Base-by-base conservation (phyloP, 441 rosid genomes). In the Biscutella auriculata region DNA sequence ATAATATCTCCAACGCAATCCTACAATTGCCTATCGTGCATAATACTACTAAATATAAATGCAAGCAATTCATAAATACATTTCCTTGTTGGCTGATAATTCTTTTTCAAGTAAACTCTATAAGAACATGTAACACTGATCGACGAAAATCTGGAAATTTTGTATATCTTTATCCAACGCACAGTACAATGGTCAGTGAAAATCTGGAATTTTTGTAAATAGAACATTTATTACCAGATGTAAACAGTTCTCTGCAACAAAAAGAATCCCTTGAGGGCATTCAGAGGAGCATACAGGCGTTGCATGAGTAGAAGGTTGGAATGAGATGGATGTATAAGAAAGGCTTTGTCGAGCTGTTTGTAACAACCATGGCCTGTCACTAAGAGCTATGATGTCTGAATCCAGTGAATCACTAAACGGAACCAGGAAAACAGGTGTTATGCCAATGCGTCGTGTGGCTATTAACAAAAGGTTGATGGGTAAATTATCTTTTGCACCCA, bases 311-410 rank as follows among this genome's bases (percentile, higher is more conserved):
- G 97, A 85, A 54, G 95, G 82, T 76, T 85, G 97, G 75, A 90
- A 94, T 34, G 99, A 83, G 56, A 94, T 81, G 60, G 99, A 94
- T 39, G 88, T 76, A 76, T 82, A 87, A 42, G 96, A 78, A 59
- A 94, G 85, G 74, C 97, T 81, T 65, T 90, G 97, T 65, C 95
- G 82, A 55, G 96, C 96, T 64, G 94, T 77, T 66, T 87, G 95
- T 78, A 94, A 69, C 61, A 94, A 76, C 99, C 99, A 94, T 16
- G 95, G 97, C 71, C 99, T 82, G 67, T 87, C 97, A 73, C 99
- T 85, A 59, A 94, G 93, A 54, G 79, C 94, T 74, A 94, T 85
- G 52, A 94, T 77, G 72, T 94, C 96, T 14, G 96, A 64, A 63
- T 85, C 92, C 64, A 84, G 76, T 5, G 80, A 73, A 75, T 94